Evolutionary conservation across 2,329 filamentous ascomycete species (phyloP).

Genomic region (Capronia americana): DNA sequence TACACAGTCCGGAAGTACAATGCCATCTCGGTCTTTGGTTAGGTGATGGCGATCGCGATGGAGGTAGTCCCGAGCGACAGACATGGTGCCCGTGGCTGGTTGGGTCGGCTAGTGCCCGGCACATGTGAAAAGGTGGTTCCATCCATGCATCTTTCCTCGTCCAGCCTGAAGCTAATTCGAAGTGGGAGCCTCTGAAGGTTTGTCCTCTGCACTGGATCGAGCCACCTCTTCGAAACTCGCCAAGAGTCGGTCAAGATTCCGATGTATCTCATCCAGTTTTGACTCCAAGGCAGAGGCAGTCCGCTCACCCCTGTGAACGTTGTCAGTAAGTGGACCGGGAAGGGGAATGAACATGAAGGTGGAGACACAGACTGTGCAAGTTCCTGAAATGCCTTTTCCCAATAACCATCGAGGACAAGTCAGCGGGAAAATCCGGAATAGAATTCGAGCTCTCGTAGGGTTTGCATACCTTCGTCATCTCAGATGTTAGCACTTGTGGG

Average conservation of each 20-base stretch:
- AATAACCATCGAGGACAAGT: slow-evolving; percentile 12
- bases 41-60: background rate
- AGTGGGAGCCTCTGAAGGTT: slow-evolving; percentile 30
- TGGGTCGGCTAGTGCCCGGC: slow-evolving; percentile 22
- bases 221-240: slow-evolving; percentile 49
- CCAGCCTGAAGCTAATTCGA: slow-evolving; percentile 22
- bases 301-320: slow-evolving; percentile 56
- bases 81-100: background rate
- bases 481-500: slow-evolving; percentile 33
- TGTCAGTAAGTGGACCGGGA: slow-evolving; percentile 21
- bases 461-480: slow-evolving; percentile 39
- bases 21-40: background rate
- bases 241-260: slow-evolving; percentile 61
- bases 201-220: slow-evolving; percentile 42
- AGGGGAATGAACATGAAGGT: background rate
- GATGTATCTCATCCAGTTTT: slow-evolving; percentile 61
- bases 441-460: background rate
- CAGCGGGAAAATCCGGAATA: slow-evolving; percentile 12
- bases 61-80: background rate
- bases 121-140: slow-evolving; percentile 37
- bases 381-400: slow-evolving; percentile 44
- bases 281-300: slow-evolving; percentile 62
- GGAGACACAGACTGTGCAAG: slow-evolving; percentile 40
- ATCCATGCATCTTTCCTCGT: slow-evolving; percentile 1
- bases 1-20: background rate